Evolutionary conservation across 164 flowering plant species (phyloP).

Genomic region (Stephania yunnanensis): DNA sequence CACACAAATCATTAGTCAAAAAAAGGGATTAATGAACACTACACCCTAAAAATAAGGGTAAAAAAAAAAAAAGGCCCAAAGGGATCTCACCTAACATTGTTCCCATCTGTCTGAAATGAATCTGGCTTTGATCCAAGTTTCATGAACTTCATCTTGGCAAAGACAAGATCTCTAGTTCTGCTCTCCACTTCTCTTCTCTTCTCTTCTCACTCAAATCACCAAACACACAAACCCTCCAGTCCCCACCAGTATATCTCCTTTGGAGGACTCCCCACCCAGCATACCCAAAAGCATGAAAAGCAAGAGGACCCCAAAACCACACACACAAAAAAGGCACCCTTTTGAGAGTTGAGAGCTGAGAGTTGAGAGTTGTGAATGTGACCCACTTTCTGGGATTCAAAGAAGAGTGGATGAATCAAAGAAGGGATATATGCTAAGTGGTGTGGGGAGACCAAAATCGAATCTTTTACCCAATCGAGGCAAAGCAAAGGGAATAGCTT

Average conservation of each 20-base stretch:
- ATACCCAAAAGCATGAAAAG: slow-evolving; percentile 10
- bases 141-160: slow-evolving; percentile 88
- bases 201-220: slow-evolving; percentile 5
- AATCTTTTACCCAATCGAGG: slow-evolving; percentile 51
- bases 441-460: slow-evolving; percentile 19
- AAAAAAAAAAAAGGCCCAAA: neutral
- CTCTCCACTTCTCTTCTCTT: neutral
- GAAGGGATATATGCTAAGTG: slow-evolving; percentile 31
- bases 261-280: slow-evolving; percentile 11
- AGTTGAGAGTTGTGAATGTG: slow-evolving; percentile 31
- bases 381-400: slow-evolving; percentile 30
- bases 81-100: slow-evolving; percentile 55
- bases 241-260: neutral
- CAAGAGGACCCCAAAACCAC: slow-evolving; percentile 12
- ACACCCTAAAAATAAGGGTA: too few species aligned
- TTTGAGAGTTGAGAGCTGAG: slow-evolving; percentile 30
- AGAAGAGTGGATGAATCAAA: slow-evolving; percentile 32
- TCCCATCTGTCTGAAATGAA: slow-evolving; percentile 74
- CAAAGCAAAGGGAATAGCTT: slow-evolving; percentile 18
- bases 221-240: slow-evolving; percentile 9
- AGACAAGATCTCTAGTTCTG: slow-evolving; percentile 19
- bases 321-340: slow-evolving; percentile 15
- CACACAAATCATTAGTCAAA: neutral
- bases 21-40: neutral
- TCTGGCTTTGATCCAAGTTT: slow-evolving; percentile 98